Base-by-base conservation (phyloP, 2,329 filamentous ascomycete species). In the Chaetomiaceae sp. region DNA sequence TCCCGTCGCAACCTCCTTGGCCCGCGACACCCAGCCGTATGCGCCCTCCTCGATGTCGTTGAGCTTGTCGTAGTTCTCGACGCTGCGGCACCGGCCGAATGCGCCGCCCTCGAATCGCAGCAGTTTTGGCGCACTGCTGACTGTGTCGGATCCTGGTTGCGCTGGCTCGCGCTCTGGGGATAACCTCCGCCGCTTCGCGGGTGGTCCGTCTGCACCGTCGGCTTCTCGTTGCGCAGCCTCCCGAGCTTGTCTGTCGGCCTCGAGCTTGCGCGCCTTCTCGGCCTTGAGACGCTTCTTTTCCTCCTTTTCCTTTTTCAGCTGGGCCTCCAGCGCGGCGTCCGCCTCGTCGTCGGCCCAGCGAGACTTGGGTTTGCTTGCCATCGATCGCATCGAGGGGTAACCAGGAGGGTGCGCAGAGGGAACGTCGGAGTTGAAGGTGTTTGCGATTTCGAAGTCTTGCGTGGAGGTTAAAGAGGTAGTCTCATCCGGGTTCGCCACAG, bases 11-110 rank as follows among this genome's bases (percentile, higher is more conserved):
- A 80, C 76, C 63, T 95, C 87, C 57, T 79, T 85, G 12, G 91
- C 94, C 54, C 94, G 81, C 51, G 91, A 91, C 4, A 99, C 94
- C 81, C 86, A 92, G 42, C 94, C 94, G 70, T 99, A 99, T 8
- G 91, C 91, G 33, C 94, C 94, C 74, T 99, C 94, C 71, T 97
- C 94, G 64, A 99, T 99, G 68, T 94, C 88, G 70, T 99, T 99
- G 53, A 99, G 77, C 62, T 89, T 88, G 65, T 96, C 89, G 72
- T 91, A 99, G 66, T 89, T 86, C 65, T 92, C 87, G 23, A 95
- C 87, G 67, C 88, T 88, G 56, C 88, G 80, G 65, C 87, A 88
- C 53, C 73, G 76, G 47, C 82, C 79, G 83, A 91, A 95, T 15
- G 53, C 37, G 9, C 81, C 80, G 14, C 77, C 75, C 9, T 87